These are phyloP conservation scores for Alternaria sp. DNA, from an alignment of 2,329 filamentous ascomycete species.

Conservation along the genomic window DNA sequence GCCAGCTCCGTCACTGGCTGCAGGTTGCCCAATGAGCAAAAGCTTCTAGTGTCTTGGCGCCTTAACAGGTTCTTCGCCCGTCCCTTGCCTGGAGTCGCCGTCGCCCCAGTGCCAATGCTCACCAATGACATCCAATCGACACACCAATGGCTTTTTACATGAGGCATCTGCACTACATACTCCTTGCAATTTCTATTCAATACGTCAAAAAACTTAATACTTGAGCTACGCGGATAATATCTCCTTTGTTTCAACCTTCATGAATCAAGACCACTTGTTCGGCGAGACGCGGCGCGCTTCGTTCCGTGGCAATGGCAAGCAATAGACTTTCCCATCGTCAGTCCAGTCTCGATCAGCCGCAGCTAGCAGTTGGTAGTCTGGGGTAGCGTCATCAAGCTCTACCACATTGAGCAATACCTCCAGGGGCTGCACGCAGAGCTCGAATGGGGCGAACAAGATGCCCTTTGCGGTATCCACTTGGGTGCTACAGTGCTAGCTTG, in stretches of 20 bases:
- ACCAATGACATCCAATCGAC: conserved; percentile 28
- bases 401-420: conserved; percentile 20
- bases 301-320: background rate
- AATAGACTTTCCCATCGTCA: conserved; percentile 19
- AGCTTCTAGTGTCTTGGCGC: conserved; percentile 34
- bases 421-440: conserved; percentile 28
- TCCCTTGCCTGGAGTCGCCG: conserved; percentile 15
- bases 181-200: conserved; percentile 8
- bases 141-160: conserved; percentile 13
- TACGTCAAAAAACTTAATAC: background rate
- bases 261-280: background rate
- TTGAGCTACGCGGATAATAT: conserved; percentile 1
- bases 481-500: conserved; percentile 26
- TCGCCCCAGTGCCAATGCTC: conserved; percentile 16
- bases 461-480: conserved; percentile 13
- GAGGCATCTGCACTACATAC: conserved; percentile 31
- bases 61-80: conserved; percentile 29
- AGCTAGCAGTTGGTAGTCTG: conserved; percentile 15
- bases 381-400: conserved; percentile 20
- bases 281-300: conserved; percentile 5
- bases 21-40: conserved; percentile 26
- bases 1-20: conserved; percentile 14
- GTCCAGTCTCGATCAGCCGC: conserved; percentile 17
- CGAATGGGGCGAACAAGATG: conserved; percentile 18
- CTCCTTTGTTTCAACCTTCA: conserved; percentile 6